Base-by-base conservation (phyloP, 2,329 filamentous ascomycete genomes). In the Pseudogymnoascus sp. region DNA sequence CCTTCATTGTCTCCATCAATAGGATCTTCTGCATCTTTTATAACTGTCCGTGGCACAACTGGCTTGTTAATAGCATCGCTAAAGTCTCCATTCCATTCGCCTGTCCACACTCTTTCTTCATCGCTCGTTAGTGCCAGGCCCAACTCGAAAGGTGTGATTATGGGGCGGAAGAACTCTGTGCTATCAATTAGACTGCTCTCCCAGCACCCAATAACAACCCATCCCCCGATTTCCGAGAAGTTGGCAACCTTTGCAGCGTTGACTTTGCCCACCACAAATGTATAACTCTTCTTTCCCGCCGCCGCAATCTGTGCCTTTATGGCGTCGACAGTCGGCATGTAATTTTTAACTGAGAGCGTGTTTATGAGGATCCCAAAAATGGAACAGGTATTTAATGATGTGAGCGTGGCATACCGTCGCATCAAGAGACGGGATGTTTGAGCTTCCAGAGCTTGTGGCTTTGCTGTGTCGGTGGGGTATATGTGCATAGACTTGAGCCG, bases 141-240 rank as follows among this genome's bases (percentile, higher is more conserved):
- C 63, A 97, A 78, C 79, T 99, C 95, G 73, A 96, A 97, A 0
- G 93, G 93, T n/a, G 95, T 99, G 42, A 97, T 86, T 9, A 97
- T 87, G 0, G 93, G 92, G 69, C 86, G 85, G 82, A 88, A 97
- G 72, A 96, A 96, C 6, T 89, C 90, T 64, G 90, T 89, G 67
- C 92, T 91, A 70, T 97, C 93, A 4, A 99, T 85, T 60, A 97
- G 78, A 65, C 90, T 91, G 74, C 93, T 96, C 77, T 99, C 95
- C 95, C 95, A 99, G 76, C 95, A 99, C 2, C 95, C 93, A 9
- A 99, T 90, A 0, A 97, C 92, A 0, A 97, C 92, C 95, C 95
- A 99, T 15, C 92, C 93, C 46, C 92, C 93, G 4, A 99, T 85
- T 75, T 99, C 95, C 64, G 89, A 86, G 77, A 99, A 99, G 75